Evolutionary conservation across 1,284 basidiomycete species (phyloP), one percentile per base, ranked within the genome.

Genomic region (Cryptococcus amylolentus): DNA sequence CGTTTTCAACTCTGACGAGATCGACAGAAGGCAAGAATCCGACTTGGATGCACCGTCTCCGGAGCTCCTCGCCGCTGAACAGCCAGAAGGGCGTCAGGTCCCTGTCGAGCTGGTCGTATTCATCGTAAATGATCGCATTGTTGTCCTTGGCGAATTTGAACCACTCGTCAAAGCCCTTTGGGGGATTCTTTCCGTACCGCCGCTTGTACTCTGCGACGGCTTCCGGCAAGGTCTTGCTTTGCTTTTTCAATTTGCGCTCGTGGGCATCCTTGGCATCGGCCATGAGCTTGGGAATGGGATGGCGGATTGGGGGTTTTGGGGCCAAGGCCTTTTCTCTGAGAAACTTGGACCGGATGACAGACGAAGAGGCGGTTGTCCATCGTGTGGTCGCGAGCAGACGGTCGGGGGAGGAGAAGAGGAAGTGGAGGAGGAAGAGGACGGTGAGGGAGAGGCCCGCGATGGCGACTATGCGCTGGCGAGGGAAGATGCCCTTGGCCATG

Each of bases 161-260:
- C 93, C 93, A 97, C 42, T 84, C 78, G 68, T 93, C 90, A 66
- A 96, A 96, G 0, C 91, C 92, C 54, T 83, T 84, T 0, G 93
- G 93, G 4, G 93, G 92, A n/a, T 83, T 77, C 43, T 86, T 84
- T 3, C 80, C 78, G 73, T 95, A 94, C 49, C 93, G 81, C 46
- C 81, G 77, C 65, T 81, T 82, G 78, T 97, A 97, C 73, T 92
- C 89, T 5, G 77, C 77, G 1, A 89, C 87, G 0, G 92, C 91
- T 39, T 83, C 83, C 9, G 75, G 70, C 16, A 96, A 80, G 0
- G 88, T 87, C 67, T 82, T 83, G 71, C 89, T 92, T 77, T 96
- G 92, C 43, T 80, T 78, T 1, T 73, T 78, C 16, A 96, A 71
- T 62, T 88, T 84, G n/a, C 78, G 73, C 35, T 84, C 82, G 66